Percentiles rank a stretch among this genome's conserved stretches.
Evolutionary conservation across 495 filamentous ascomycete species (phyloP).

Genomic region (Penicillium taxi): DNA sequence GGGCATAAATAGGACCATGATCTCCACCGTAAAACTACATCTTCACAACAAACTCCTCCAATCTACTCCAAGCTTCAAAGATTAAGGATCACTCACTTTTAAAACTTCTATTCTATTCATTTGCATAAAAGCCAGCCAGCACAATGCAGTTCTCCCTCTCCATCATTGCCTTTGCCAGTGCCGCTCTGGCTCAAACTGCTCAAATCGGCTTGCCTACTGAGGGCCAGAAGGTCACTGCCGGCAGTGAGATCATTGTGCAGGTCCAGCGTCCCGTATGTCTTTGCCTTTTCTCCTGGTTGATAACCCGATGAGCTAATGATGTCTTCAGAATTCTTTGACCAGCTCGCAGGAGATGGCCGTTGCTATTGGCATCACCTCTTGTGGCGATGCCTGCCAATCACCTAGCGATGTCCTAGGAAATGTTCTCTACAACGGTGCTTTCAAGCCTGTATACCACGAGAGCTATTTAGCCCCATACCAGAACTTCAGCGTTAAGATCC

Average conservation of each 20-base stretch:
- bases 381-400: background rate
- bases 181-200: conserved; percentile 1
- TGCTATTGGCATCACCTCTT: background rate
- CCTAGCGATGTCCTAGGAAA: background rate
- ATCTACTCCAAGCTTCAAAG: too few species aligned
- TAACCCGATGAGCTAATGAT: background rate
- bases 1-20: too few species aligned
- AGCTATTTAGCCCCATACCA: background rate
- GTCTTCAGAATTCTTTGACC: background rate
- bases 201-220: background rate
- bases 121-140: too few species aligned
- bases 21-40: too few species aligned
- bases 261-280: background rate
- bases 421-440: background rate
- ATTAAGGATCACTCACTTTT: too few species aligned
- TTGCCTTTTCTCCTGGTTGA: background rate
- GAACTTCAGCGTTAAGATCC: conserved; percentile 1
- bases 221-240: background rate
- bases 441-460: conserved; percentile 3
- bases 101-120: too few species aligned
- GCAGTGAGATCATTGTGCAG: background rate
- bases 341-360: background rate
- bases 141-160: too few species aligned
- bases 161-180: background rate
- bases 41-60: too few species aligned